Percentiles rank a stretch among this genome's conserved stretches.
These are phyloP conservation scores for Calocybe gambosa DNA, from an alignment of 1,284 basidiomycete species.

Conservation along the genomic window DNA sequence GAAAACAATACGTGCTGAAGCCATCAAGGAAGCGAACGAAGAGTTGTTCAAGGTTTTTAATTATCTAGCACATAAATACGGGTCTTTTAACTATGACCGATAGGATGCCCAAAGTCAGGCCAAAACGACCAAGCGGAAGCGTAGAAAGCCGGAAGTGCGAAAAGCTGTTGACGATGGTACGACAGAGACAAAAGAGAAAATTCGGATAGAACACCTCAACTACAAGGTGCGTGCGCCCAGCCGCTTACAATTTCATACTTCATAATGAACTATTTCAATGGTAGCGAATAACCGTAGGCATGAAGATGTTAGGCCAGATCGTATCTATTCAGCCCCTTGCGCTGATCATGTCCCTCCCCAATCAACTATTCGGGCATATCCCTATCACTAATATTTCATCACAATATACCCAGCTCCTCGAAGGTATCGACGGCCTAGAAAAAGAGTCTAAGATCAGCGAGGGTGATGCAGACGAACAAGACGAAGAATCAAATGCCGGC, in stretches of 20 bases:
- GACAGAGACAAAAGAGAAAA: conserved; percentile 37
- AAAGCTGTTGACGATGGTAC: conserved; percentile 19
- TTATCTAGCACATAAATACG: not conserved
- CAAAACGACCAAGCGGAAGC: conserved; percentile 44
- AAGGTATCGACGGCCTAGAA: conserved; percentile 53
- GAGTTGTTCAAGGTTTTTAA: conserved; percentile 64
- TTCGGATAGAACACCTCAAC: conserved; percentile 87
- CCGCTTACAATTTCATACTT: not conserved
- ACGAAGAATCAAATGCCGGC: conserved; percentile 28
- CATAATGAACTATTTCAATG: not conserved
- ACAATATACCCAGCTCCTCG: conserved; percentile 71
- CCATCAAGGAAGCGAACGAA: conserved; percentile 74
- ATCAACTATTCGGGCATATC: conserved; percentile 91
- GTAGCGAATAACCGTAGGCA: conserved; percentile 79
- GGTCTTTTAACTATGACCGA: not conserved
- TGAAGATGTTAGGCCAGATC: conserved; percentile 84
- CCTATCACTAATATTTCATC: conserved; percentile 94
- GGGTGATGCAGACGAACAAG: conserved; percentile 42
- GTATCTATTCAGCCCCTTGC: conserved; percentile 86
- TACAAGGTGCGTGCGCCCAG: conserved; percentile 66
- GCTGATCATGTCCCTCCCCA: conserved; percentile 88
- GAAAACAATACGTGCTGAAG: conserved; percentile 82
- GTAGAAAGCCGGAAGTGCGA: conserved; percentile 42
- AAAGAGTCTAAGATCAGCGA: conserved; percentile 40
- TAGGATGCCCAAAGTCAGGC: conserved; percentile 31